These are phyloP conservation scores for Penicillium macrosclerotiorum DNA, from an alignment of 495 filamentous ascomycete genomes.

Conservation along the genomic window DNA sequence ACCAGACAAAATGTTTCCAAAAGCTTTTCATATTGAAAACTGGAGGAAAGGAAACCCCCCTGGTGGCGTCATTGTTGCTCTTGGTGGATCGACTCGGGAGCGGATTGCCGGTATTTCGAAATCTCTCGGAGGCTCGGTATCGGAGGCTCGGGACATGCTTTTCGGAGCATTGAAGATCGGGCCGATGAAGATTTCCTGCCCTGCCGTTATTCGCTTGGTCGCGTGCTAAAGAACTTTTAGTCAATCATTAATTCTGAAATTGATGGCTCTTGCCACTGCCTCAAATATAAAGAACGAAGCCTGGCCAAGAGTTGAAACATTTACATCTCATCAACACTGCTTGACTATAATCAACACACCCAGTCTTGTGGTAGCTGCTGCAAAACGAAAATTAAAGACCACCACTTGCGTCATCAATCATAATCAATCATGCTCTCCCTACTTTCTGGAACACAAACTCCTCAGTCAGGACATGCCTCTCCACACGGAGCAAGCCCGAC, in stretches of 20 bases:
- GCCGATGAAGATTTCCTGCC: background rate
- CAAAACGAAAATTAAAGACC: background rate
- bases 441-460: slow-evolving; percentile 17
- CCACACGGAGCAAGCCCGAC: slow-evolving; percentile 11
- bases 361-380: background rate
- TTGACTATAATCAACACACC: background rate
- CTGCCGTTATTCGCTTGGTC: background rate
- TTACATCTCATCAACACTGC: too few species aligned
- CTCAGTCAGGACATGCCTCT: slow-evolving; percentile 15
- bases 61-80: too few species aligned
- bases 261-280: background rate
- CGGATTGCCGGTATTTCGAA: too few species aligned
- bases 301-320: too few species aligned
- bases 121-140: slow-evolving; percentile 11
- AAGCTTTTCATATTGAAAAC: too few species aligned
- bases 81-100: too few species aligned
- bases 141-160: slow-evolving; percentile 14
- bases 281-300: too few species aligned
- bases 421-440: slow-evolving; percentile 12
- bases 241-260: background rate
- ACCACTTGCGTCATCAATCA: background rate
- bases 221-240: background rate
- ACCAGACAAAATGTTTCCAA: too few species aligned
- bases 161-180: slow-evolving; percentile 1
- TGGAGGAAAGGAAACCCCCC: too few species aligned